Percentiles rank a stretch among this genome's conserved stretches.
Conservation (phyloP, 306 rosid genomes). For the Prunus persica region DNA sequence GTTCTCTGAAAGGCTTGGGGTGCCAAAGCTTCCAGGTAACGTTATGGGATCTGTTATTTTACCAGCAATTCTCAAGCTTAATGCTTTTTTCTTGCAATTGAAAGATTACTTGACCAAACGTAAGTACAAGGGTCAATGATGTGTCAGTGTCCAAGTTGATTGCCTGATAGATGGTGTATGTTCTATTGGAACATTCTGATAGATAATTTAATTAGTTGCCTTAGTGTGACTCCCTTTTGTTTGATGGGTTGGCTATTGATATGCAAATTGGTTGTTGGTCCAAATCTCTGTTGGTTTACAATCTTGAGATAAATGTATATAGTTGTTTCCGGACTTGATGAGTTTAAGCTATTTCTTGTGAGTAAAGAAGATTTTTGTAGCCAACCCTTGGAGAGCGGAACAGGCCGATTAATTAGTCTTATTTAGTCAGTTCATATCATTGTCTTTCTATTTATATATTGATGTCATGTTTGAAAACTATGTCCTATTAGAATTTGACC, state of each 20-base stretch:
- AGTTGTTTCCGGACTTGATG: neutral
- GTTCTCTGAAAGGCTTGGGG: constrained; percentile 82
- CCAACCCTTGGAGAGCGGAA: neutral
- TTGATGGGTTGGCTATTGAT: neutral
- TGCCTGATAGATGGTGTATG: neutral
- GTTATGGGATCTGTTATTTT: constrained; percentile 1
- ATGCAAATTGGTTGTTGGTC: neutral
- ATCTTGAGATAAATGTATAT: neutral
- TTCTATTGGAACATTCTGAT: neutral
- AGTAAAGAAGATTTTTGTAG: neutral
- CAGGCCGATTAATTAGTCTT: too few species aligned
- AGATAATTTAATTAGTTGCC: neutral
- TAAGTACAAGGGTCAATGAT: neutral
- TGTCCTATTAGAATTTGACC: too few species aligned
- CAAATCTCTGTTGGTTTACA: neutral
- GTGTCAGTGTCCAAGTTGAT: neutral
- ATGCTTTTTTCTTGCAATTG: neutral
- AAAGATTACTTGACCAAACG: neutral
- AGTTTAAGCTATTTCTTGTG: neutral
- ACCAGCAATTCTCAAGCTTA: neutral
- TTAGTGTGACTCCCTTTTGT: neutral
- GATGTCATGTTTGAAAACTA: neutral
- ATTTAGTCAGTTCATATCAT: too few species aligned
- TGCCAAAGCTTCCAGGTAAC: constrained; percentile 92
- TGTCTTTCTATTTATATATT: neutral